Evolutionary conservation across 257 asterid species (phyloP).

Genomic region (Marsdenia floribunda): DNA sequence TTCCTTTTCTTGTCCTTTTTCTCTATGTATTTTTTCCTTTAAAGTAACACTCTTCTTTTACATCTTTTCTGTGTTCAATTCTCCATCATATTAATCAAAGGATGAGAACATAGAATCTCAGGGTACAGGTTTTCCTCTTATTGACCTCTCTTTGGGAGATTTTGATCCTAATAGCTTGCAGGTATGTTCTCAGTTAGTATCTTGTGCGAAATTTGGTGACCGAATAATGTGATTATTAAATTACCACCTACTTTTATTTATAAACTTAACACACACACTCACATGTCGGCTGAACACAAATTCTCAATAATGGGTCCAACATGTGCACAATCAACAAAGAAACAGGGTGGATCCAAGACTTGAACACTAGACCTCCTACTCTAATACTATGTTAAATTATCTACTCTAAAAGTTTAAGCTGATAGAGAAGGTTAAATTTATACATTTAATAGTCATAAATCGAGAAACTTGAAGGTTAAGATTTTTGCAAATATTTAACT

Average conservation of each 20-base stretch:
- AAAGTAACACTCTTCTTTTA: not conserved
- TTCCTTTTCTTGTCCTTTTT: not conserved
- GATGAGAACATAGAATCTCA: conserved; percentile 57
- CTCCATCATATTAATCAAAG: conserved; percentile 25
- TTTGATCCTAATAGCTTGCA: conserved; percentile 69
- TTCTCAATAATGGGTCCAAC: no score
- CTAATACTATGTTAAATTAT: no score
- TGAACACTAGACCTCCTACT: no score
- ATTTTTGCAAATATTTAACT: not conserved
- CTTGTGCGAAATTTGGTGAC: not conserved
- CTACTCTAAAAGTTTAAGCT: no score
- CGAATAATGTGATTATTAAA: not conserved
- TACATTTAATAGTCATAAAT: not conserved
- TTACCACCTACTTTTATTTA: no score
- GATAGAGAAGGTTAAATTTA: no score
- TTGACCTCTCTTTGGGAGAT: conserved; percentile 48
- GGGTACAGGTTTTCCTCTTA: conserved; percentile 43
- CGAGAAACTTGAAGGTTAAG: not conserved
- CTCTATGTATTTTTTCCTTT: not conserved
- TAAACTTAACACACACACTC: no score
- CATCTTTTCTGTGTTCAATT: conserved; percentile 12
- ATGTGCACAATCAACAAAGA: no score
- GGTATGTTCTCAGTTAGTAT: conserved; percentile 31
- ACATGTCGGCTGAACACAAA: no score
- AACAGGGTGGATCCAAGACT: no score